phyloP scores from a whole-genome alignment of 164 flowering plant genomes.

The Euptelea pleiosperma region DNA sequence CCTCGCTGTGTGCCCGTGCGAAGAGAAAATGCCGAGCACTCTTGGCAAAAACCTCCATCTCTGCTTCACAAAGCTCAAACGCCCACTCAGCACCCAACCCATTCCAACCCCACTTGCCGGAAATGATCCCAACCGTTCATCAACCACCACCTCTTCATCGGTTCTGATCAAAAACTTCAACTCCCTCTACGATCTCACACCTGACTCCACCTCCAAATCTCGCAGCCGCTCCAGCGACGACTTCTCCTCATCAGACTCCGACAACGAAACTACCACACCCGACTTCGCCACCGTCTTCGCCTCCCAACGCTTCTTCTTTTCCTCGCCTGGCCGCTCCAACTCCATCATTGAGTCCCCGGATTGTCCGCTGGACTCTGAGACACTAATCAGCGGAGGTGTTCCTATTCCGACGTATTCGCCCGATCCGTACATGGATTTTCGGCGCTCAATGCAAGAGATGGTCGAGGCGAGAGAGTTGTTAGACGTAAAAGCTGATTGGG shows the following conservation, averaged over 20 bases:
- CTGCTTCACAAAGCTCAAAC: conserved; percentile 47
- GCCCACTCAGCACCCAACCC: conserved; percentile 19
- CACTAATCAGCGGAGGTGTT: conserved; percentile 35
- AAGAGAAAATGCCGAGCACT: conserved; percentile 29
- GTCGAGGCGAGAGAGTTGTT: conserved; percentile 48
- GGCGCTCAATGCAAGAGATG: conserved; percentile 95
- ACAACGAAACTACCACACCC: conserved; percentile 24
- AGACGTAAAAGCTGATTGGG: conserved; percentile 40
- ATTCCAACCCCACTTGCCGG: neutral
- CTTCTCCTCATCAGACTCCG: conserved; percentile 16
- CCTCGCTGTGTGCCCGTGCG: neutral
- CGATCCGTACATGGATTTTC: conserved; percentile 71
- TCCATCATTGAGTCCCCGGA: conserved; percentile 48
- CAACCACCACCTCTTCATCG: conserved; percentile 19
- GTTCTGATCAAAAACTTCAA: conserved; percentile 42
- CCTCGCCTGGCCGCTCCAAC: conserved; percentile 79
- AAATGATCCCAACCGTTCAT: neutral
- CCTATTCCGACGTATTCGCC: conserved; percentile 41
- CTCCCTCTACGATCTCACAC: conserved; percentile 35
- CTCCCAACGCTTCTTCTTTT: conserved; percentile 81
- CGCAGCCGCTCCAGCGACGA: conserved; percentile 6
- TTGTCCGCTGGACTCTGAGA: conserved; percentile 12
- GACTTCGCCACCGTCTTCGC: conserved; percentile 58
- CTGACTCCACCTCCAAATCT: conserved; percentile 24
- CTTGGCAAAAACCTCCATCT: conserved; percentile 44